Conservation (phyloP, 306 rosid species). For the Canavalia ensiformis region DNA sequence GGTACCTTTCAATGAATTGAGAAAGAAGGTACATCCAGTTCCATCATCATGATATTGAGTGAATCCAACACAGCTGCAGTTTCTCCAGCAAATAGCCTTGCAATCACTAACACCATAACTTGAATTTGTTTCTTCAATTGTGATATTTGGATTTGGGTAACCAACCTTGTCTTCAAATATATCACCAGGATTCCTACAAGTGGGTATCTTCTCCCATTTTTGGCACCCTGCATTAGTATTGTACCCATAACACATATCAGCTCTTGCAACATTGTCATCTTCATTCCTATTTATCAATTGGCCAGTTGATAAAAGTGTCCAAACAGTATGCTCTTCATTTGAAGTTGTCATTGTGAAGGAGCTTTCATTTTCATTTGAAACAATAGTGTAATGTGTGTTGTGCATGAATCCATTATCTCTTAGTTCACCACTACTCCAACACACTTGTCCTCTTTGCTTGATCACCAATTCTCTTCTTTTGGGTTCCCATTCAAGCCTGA, state of each 20-base stretch:
- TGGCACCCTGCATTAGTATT: slow-evolving; percentile 43
- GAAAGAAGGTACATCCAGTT: slow-evolving; percentile 39
- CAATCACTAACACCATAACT: slow-evolving; percentile 40
- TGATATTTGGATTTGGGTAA: background rate
- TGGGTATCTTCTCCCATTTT: slow-evolving; percentile 30
- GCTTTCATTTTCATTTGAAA: background rate
- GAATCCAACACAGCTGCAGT: slow-evolving; percentile 48
- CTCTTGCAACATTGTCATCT: slow-evolving; percentile 24
- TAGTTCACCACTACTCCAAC: background rate
- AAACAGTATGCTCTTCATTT: background rate
- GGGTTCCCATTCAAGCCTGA: slow-evolving; percentile 52
- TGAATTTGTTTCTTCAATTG: background rate
- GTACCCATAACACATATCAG: slow-evolving; percentile 37
- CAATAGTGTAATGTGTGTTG: background rate
- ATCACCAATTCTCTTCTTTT: background rate
- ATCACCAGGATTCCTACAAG: slow-evolving; percentile 16
- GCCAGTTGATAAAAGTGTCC: slow-evolving; percentile 38
- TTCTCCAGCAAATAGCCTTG: slow-evolving; percentile 39
- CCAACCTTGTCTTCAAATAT: background rate
- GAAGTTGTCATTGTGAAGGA: background rate
- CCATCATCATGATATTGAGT: background rate
- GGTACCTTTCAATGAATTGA: background rate
- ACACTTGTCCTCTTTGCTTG: background rate
- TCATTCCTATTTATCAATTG: slow-evolving; percentile 1
- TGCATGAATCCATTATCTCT: too few relatives aligned